These are phyloP conservation scores for Haplosporangium sp. DNA, from an alignment of 371 early-diverging fungal genomes.

Conservation along the genomic window DNA sequence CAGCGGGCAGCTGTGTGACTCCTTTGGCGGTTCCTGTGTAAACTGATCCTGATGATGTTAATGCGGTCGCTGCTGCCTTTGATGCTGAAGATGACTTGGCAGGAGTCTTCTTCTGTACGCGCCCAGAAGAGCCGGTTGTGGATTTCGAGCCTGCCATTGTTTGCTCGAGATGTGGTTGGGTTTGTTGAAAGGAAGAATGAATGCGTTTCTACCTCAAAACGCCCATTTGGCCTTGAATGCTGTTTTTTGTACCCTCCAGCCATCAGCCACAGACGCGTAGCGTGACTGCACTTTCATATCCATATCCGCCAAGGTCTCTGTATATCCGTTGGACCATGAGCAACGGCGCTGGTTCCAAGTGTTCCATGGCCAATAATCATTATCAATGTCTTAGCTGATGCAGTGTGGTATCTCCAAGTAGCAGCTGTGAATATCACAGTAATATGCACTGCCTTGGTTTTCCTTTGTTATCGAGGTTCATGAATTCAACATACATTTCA, in stretches of 20 bases:
- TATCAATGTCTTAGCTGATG: too few relatives aligned
- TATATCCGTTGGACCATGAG: not conserved
- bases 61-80: constrained; percentile 3
- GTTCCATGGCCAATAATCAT: too few relatives aligned
- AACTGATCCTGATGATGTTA: constrained; percentile 5
- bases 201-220: not conserved
- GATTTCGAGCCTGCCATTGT: constrained; percentile 41
- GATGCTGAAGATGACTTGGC: constrained; percentile 13
- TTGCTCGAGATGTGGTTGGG: not conserved
- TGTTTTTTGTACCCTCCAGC: not conserved
- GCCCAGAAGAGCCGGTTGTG: constrained; percentile 22
- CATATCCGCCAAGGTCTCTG: not conserved
- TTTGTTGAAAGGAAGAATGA: not conserved
- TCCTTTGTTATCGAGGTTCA: too few relatives aligned
- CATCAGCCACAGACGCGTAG: not conserved
- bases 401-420: too few relatives aligned
- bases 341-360: too few relatives aligned
- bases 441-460: too few relatives aligned
- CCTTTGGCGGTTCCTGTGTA: constrained; percentile 59
- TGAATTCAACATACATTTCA: too few relatives aligned
- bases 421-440: too few relatives aligned
- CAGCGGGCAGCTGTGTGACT: constrained; percentile 71
- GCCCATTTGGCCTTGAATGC: not conserved
- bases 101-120: constrained; percentile 36
- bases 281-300: not conserved